phyloP scores from a whole-genome alignment of 345 rosid genomes.

The Iberis pinnata region DNA sequence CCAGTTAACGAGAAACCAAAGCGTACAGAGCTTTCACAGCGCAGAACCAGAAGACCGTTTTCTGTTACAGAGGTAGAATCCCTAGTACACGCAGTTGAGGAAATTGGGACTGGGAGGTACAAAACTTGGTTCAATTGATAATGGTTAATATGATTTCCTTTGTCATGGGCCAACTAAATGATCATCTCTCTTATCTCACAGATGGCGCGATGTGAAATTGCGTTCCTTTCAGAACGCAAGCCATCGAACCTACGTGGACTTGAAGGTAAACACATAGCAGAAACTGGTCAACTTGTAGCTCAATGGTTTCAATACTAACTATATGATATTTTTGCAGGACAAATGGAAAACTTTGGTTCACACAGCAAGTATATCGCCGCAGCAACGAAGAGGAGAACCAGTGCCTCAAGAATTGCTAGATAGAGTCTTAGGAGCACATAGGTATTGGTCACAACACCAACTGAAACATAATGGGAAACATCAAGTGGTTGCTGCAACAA shows the following conservation, averaged over 20 bases:
- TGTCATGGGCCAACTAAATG: background rate
- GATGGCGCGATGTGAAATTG: slow-evolving; percentile 86
- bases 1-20: slow-evolving; percentile 53
- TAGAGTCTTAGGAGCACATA: slow-evolving; percentile 80
- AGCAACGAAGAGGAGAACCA: slow-evolving; percentile 92
- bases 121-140: background rate
- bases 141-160: background rate
- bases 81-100: slow-evolving; percentile 81
- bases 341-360: slow-evolving; percentile 98
- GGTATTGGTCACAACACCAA: slow-evolving; percentile 77
- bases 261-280: slow-evolving; percentile 44
- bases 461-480: slow-evolving; percentile 61
- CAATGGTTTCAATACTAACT: background rate
- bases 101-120: slow-evolving; percentile 88
- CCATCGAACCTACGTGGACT: slow-evolving; percentile 76
- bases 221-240: slow-evolving; percentile 64
- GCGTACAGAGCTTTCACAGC: slow-evolving; percentile 72
- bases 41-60: slow-evolving; percentile 95
- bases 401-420: slow-evolving; percentile 89
- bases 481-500: slow-evolving; percentile 26
- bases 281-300: background rate
- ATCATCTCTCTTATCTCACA: slow-evolving; percentile 32
- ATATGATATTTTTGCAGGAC: slow-evolving; percentile 44
- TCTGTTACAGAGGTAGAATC: slow-evolving; percentile 96
- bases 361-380: slow-evolving; percentile 83